Percentiles rank a stretch among this genome's conserved stretches.
These are phyloP conservation scores for Stylonectria norvegica DNA, from an alignment of 2,329 filamentous ascomycete species.

Conservation along the genomic window DNA sequence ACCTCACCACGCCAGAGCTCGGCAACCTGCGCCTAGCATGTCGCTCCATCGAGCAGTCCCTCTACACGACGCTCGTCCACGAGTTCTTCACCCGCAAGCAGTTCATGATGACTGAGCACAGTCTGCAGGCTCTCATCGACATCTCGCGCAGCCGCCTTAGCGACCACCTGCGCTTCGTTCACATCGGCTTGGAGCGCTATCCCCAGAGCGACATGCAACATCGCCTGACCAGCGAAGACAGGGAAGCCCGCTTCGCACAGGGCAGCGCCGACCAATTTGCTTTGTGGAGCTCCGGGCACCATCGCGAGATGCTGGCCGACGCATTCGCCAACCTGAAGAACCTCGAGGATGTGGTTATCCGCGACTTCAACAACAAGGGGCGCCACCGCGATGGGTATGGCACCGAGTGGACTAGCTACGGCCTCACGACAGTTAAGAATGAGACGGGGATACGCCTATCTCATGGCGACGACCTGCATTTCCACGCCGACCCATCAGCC, in stretches of 20 bases:
- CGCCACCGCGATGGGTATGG: conserved; percentile 47
- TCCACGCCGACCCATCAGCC: not conserved
- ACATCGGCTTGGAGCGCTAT: conserved; percentile 30
- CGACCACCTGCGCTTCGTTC: conserved; percentile 35
- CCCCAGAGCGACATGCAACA: conserved; percentile 1
- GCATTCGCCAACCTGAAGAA: conserved; percentile 54
- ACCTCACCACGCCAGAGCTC: conserved; percentile 55
- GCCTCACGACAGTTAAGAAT: conserved; percentile 37
- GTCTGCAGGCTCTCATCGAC: conserved; percentile 51
- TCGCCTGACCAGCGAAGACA: conserved; percentile 3
- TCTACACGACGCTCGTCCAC: conserved; percentile 54
- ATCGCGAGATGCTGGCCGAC: conserved; percentile 51
- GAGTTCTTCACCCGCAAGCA: conserved; percentile 66
- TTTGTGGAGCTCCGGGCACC: conserved; percentile 43
- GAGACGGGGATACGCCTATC: conserved; percentile 32
- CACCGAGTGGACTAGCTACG: conserved; percentile 54
- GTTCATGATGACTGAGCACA: conserved; percentile 59
- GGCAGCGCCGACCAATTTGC: conserved; percentile 17
- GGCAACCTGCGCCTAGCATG: conserved; percentile 53
- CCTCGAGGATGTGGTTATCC: conserved; percentile 54
- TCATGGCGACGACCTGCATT: conserved; percentile 3
- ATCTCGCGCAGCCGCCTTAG: conserved; percentile 48
- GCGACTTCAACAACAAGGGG: conserved; percentile 52
- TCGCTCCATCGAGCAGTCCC: conserved; percentile 49
- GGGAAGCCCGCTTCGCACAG: conserved; percentile 10